Evolutionary conservation across 208 protist genomes (phyloP).

Genomic region (Paratrypanosoma confusum): DNA sequence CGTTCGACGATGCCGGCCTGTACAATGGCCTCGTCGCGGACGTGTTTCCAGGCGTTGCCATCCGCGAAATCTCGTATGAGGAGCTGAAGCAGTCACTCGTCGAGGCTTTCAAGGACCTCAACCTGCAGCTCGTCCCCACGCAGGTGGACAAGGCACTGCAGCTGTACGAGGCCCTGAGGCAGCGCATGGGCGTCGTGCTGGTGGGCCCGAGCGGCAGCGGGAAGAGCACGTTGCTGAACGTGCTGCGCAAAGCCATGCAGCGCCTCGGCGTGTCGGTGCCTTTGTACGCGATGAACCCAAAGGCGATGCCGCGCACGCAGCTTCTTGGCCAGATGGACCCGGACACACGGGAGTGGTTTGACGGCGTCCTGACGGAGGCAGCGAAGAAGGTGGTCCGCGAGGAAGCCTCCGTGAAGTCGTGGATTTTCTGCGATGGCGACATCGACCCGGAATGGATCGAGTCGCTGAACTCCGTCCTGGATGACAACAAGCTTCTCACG

Average conservation of each 20-base stretch:
- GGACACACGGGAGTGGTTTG: conserved; percentile 98
- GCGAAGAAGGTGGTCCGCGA: conserved; percentile 91
- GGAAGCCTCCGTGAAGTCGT: conserved; percentile 79
- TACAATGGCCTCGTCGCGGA: conserved; percentile 94
- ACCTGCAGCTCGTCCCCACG: conserved; percentile 76
- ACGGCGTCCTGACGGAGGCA: conserved; percentile 95
- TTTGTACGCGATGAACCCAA: conserved; percentile 95
- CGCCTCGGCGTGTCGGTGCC: conserved; percentile 77
- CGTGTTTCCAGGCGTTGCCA: conserved; percentile 88
- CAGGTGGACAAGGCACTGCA: conserved; percentile 93
- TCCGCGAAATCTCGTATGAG: conserved; percentile 88
- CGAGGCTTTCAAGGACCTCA: conserved; percentile 80
- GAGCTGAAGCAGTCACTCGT: conserved; percentile 87
- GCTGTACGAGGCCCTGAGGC: conserved; percentile 93
- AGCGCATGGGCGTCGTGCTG: conserved; percentile 97
- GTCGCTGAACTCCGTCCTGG: conserved; percentile 98
- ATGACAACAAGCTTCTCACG: conserved; percentile 96
- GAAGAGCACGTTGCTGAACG: conserved; percentile 92
- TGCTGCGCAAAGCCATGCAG: conserved; percentile 83
- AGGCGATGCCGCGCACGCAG: conserved; percentile 92
- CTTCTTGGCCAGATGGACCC: conserved; percentile 97
- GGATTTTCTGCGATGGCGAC: conserved; percentile 98
- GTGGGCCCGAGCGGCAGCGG: conserved; percentile 95
- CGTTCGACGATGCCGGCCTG: conserved; percentile 88
- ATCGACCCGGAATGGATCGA: conserved; percentile 99